A percentile compares a stretch with the other conserved stretches of the same genome.
phyloP scores from a whole-genome alignment of 306 rosid genomes.

The Adenanthera pavonina region DNA sequence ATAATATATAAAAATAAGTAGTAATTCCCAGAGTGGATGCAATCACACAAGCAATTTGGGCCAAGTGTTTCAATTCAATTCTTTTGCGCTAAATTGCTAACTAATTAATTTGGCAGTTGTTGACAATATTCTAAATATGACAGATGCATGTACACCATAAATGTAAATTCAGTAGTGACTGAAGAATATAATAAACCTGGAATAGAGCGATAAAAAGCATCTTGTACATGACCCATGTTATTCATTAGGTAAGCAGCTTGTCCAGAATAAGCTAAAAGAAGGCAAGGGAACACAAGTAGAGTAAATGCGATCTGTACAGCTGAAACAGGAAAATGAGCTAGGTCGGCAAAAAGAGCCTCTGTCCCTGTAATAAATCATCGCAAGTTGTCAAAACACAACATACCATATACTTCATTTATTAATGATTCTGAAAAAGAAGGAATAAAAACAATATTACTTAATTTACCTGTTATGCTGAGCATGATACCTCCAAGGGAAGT shows the following conservation, averaged over 20 bases:
- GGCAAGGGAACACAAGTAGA: slow-evolving; percentile 91
- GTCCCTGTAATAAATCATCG: slow-evolving; percentile 73
- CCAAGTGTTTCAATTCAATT: not conserved
- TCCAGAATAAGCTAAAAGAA: slow-evolving; percentile 93
- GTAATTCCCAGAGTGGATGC: not conserved
- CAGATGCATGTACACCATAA: not conserved
- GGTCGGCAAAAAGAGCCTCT: slow-evolving; percentile 97
- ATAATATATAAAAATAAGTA: not conserved
- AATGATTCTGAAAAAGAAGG: slow-evolving; percentile 27
- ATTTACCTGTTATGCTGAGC: slow-evolving; percentile 94
- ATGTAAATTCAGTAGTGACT: slow-evolving; percentile 10
- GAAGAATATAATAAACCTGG: slow-evolving; percentile 72
- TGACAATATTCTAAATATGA: slow-evolving; percentile 21
- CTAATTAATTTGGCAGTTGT: slow-evolving; percentile 5
- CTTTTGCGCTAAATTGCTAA: not conserved
- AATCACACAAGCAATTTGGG: not conserved
- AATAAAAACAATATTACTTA: slow-evolving; percentile 27
- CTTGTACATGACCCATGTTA: slow-evolving; percentile 51
- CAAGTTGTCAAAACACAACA: slow-evolving; percentile 38
- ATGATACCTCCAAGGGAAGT: slow-evolving; percentile 95
- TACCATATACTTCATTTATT: slow-evolving; percentile 1
- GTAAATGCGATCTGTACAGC: slow-evolving; percentile 96
- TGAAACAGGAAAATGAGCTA: slow-evolving; percentile 89
- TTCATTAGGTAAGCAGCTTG: slow-evolving; percentile 88
- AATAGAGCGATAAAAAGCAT: slow-evolving; percentile 80